Evolutionary conservation across 2,329 filamentous ascomycete species (phyloP).

Genomic region (Ophiocordyceps camponoti-rufipedis): DNA sequence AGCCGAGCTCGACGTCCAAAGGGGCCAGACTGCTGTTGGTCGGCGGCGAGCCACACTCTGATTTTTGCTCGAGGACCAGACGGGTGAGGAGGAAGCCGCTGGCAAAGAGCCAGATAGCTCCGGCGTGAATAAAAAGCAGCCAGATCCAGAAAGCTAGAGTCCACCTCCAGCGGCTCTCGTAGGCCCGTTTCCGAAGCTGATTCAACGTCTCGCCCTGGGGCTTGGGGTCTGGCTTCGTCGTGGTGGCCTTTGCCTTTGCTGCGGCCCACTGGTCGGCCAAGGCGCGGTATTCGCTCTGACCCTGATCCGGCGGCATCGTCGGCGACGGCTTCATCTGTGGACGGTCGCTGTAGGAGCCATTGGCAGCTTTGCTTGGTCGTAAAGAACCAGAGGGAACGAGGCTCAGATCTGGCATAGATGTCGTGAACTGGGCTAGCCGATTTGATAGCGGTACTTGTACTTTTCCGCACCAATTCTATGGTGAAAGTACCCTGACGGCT

Average conservation of each 20-base stretch:
- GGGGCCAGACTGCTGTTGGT: conserved; percentile 27
- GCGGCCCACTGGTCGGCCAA: conserved; percentile 35
- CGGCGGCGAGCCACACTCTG: conserved; percentile 50
- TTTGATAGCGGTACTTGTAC: too few species aligned
- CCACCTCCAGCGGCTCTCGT: conserved; percentile 37
- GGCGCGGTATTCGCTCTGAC: conserved; percentile 28
- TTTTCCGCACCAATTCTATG: too few species aligned
- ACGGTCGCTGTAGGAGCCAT: conserved; percentile 9
- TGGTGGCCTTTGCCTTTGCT: neutral
- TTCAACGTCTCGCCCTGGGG: conserved; percentile 29
- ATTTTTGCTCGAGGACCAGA: conserved; percentile 59
- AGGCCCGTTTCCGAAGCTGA: conserved; percentile 25
- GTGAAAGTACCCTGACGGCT: too few species aligned
- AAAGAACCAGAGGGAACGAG: neutral
- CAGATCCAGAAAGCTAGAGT: conserved; percentile 50
- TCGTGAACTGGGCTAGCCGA: too few species aligned
- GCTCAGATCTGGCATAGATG: too few species aligned
- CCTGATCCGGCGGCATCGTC: conserved; percentile 8
- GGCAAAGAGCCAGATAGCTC: conserved; percentile 82
- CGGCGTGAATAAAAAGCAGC: conserved; percentile 54
- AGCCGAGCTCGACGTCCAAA: conserved; percentile 42
- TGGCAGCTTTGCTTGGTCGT: conserved; percentile 5
- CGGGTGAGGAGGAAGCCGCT: conserved; percentile 87
- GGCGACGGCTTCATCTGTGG: conserved; percentile 8
- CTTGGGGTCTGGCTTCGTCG: conserved; percentile 18